Percentiles rank a stretch among this genome's conserved stretches.
Evolutionary conservation across 306 rosid genomes (phyloP).

Genomic region (Fagus crenata): DNA sequence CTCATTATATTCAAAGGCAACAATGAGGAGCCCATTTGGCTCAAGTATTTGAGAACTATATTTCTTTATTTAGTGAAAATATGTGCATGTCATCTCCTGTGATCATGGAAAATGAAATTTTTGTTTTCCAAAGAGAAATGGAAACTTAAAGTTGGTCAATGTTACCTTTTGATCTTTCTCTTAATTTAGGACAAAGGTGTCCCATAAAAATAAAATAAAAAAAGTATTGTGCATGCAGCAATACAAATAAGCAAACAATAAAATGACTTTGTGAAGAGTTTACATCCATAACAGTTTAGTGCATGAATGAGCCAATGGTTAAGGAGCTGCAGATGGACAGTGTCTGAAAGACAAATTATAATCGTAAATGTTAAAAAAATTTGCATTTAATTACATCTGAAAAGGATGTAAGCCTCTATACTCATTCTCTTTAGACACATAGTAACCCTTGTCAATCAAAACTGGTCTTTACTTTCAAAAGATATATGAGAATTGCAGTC

Average conservation of each 20-base stretch:
- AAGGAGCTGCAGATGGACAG: slow-evolving; percentile 3
- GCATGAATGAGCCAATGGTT: not conserved
- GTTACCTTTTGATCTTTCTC: not conserved
- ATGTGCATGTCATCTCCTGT: not conserved
- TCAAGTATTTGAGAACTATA: not conserved
- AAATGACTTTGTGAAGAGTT: not conserved
- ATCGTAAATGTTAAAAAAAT: not conserved
- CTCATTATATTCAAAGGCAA: not conserved
- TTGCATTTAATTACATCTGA: not conserved
- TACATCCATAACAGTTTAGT: not conserved
- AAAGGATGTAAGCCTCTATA: not conserved
- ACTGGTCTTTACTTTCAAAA: not conserved
- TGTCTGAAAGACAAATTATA: not conserved
- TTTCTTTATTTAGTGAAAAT: not conserved
- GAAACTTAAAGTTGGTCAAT: not conserved
- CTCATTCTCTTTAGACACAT: not conserved
- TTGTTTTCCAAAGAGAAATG: not conserved
- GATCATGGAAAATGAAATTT: not conserved
- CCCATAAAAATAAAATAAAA: not conserved
- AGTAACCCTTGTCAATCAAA: not conserved
- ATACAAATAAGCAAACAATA: not conserved
- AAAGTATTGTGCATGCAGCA: not conserved
- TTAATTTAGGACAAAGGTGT: not conserved
- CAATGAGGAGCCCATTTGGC: not conserved
- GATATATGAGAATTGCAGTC: not conserved